Base-by-base conservation (phyloP, 345 rosid species). In the Raphanus sativus region DNA sequence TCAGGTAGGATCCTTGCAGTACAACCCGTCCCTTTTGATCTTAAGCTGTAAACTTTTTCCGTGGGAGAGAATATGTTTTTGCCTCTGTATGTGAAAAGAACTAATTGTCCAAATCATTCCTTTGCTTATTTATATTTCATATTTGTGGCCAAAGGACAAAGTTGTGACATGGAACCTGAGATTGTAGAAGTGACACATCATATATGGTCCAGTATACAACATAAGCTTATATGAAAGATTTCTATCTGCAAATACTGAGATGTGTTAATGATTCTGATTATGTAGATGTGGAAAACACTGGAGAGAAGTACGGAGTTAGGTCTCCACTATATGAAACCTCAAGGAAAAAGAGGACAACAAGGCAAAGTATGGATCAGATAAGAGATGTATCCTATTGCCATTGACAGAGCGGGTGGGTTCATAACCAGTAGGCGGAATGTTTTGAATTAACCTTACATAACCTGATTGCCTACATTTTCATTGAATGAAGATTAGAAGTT, bases 401-500 rank as follows among this genome's bases (percentile, higher is more conserved):
- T 42, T 3, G 4, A 42, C 50, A 42, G n/a, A 10, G 50, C 4
- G 50, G 50, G 50, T 42, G n/a, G n/a, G 50, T 11, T 10, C 3
- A 2, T n/a, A 42, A 42, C 50, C 50, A 42, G 50, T 42, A 42
- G 50, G n/a, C 13, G 50, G 4, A 11, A 42, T 42, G n/a, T 74
- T 52, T 73, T 68, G 38, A 48, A 64, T 77, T 77, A 77, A 65
- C 76, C 71, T 48, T 62, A 52, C 10, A 29, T 36, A 36, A 79
- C 21, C 21, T 21, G 21, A 21, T 21, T 21, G 21, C 21, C 21
- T 21, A 21, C 21, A 21, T 21, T 21, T 21, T 62, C 38, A 15
- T 40, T 69, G 65, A 25, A 67, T 50, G 48, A 77, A 54, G 75
- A 70, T 26, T 81, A 55, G 65, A 77, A 75, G 74, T 79, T 77